Base-by-base conservation (phyloP, 2,329 filamentous ascomycete genomes). In the Trichophyton mentagrophytes region DNA sequence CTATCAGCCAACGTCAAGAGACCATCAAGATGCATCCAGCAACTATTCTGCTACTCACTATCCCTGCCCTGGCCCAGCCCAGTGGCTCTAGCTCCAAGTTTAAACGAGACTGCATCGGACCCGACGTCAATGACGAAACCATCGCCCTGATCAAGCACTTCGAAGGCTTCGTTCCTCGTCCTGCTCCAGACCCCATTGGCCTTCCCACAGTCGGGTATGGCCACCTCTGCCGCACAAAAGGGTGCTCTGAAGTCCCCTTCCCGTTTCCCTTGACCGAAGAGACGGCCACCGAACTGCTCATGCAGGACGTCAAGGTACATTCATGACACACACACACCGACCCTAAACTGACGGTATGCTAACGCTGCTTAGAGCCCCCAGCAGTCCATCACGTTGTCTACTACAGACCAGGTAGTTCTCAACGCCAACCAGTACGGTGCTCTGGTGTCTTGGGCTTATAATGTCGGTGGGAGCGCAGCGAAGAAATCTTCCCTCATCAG, bases 381-480 rank as follows among this genome's bases (percentile, higher is more conserved):
- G 4, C 40, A 44, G 40, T 44, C 40, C 4, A 44, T 79, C 61
- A 73, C 72, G 3, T 61, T 68, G 3, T 70, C 72, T 44, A 70
- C 73, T 30, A 17, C 40, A n/a, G 40, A 44, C 9, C 6, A 17
- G 4, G 75, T 77, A 44, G 69, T 66, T 1, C 69, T 80, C 36
- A 79, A 80, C 65, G 73, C 71, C 36, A 81, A 81, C 70, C 76
- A 81, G 66, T 81, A 79, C 65, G 79, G 77, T 47, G 79, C 79
- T 0, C 74, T 81, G 2, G 75, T 80, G 38, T 78, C 74, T 53
- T 81, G 78, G 77, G 71, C 76, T 15, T 81, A 76, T 6, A 44
- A 17, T 15, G 13, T 44, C 40, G 40, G 40, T n/a, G 77, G 73
- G 61, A 76, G 73, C 3, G 72, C 72, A 53, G 70, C 74, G 1